These are phyloP conservation scores for Paecilomyces niveus DNA, from an alignment of 2,329 filamentous ascomycete species.

Conservation along the genomic window DNA sequence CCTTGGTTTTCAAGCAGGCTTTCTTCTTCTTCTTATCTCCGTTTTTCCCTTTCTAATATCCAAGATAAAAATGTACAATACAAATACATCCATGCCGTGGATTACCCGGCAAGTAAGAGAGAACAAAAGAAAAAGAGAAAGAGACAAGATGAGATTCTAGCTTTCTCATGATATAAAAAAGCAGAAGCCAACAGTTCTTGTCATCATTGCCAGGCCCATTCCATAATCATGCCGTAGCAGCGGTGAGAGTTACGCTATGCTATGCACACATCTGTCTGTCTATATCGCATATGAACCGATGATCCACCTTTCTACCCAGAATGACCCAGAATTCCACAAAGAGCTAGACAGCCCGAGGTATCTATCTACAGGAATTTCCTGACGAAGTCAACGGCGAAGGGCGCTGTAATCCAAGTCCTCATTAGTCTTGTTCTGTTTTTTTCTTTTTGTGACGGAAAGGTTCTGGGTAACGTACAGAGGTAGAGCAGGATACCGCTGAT, in stretches of 20 bases:
- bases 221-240: neutral
- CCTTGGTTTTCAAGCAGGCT: neutral
- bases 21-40: slow-evolving; percentile 9
- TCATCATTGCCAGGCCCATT: neutral
- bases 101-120: neutral
- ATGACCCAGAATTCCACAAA: neutral
- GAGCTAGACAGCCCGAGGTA: neutral
- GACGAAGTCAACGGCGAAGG: slow-evolving; percentile 44
- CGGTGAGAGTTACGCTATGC: neutral
- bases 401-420: slow-evolving; percentile 25
- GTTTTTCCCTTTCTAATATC: slow-evolving; percentile 12
- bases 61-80: slow-evolving; percentile 22
- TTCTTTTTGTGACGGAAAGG: neutral
- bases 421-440: neutral
- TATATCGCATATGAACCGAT: no score
- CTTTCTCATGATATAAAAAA: neutral
- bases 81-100: slow-evolving; percentile 25
- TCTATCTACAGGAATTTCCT: slow-evolving; percentile 38
- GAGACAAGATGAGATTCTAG: neutral
- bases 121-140: slow-evolving; percentile 2
- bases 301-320: no score
- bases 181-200: neutral
- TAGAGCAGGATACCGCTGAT: slow-evolving; percentile 52
- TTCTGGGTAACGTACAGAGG: slow-evolving; percentile 46
- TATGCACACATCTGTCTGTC: neutral